Base-by-base conservation (phyloP, 129 eudicot species). In the Mikania micrantha region DNA sequence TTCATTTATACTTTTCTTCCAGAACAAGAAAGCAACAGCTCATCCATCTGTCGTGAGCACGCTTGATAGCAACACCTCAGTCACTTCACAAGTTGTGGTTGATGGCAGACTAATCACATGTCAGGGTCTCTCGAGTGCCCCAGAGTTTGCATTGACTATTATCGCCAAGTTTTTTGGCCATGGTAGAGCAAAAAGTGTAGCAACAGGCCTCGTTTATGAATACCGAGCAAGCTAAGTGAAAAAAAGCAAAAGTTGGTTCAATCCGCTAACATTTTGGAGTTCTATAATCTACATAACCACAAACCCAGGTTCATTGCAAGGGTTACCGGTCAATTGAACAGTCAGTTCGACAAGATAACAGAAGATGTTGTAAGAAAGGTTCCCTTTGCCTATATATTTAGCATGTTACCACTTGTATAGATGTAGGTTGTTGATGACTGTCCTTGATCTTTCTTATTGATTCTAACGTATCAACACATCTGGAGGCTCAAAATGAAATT, bases 161-260 rank as follows among this genome's bases (percentile, higher is more conserved):
- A 95, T 93, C n/a, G 69, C 80, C 73, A 93, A 93, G 85, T 83
- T 88, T 70, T 93, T 83, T 40, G 99, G 96, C 36, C 83, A 86
- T 66, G 92, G 89, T 13, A 77, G 99, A 60, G 96, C 96, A 38
- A 83, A 87, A 75, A 84, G 99, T 75, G 96, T 93, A n/a, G 99
- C 99, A 17, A 87, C 85, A 21, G 96, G 95, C n/a, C 95, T 93
- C 2, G 99, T 93, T 38, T 89, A 74, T 9, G 85, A 86, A 71
- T 93, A 88, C 78, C 83, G 83, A 39, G 78, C 74, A 50, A 79
- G 64, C 58, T 86, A 81, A n/a, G n/a, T n/a, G n/a, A 54, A 41
- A 56, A 10, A 28, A 9, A 13, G n/a, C 34, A 15, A 28, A 25
- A n/a, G 31, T 56, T 53, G 59, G n/a, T 10, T 39, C 44, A 17